Base-by-base conservation (phyloP, 345 rosid species). In the Eucalyptus cloeziana region DNA sequence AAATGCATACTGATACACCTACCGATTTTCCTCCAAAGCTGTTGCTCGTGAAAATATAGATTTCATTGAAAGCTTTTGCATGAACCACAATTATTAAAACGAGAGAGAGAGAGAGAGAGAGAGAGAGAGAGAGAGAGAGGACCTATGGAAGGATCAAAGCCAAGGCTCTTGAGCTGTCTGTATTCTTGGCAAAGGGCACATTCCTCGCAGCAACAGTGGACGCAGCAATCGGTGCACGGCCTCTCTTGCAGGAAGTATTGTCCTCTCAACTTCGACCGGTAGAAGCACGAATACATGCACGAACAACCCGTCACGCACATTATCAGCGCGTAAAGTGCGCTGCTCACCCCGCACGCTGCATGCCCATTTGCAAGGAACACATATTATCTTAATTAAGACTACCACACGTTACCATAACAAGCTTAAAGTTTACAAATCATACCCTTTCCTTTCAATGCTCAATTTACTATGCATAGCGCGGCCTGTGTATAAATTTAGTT, bases 141-240 rank as follows among this genome's bases (percentile, higher is more conserved):
- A 93, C 94, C 94, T 12, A 96, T 93, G 30, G 95, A 87, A 91
- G 95, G 88, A 90, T 96, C 94, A 43, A 94, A 94, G 86, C 98
- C 98, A 7, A 89, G 96, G 58, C 89, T 90, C 51, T 87, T 91
- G 90, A 96, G 95, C 91, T 96, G 94, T 83, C 98, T 91, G 80
- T 96, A 96, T 88, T 92, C 93, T 90, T 96, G 97, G 31, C 95
- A 94, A 89, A 96, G 87, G 8, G 96, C 94, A 87, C 99, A 96
- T 62, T 30, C 88, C 90, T 95, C 95, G 51, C 99, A 95, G 31
- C 92, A 95, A 86, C 51, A 94, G 92, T 96, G 96, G 85, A 91
- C 86, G 88, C 93, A 91, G 54, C 94, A 95, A 90, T 95, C 96
- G 16, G 88, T 80, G 92, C 96, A 93, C 1, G 94, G 96, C 30